Evolutionary conservation across 1,139 yeast genomes (phyloP), one percentile per base, ranked within the genome.

Genomic region (Kluyveromyces sp.): DNA sequence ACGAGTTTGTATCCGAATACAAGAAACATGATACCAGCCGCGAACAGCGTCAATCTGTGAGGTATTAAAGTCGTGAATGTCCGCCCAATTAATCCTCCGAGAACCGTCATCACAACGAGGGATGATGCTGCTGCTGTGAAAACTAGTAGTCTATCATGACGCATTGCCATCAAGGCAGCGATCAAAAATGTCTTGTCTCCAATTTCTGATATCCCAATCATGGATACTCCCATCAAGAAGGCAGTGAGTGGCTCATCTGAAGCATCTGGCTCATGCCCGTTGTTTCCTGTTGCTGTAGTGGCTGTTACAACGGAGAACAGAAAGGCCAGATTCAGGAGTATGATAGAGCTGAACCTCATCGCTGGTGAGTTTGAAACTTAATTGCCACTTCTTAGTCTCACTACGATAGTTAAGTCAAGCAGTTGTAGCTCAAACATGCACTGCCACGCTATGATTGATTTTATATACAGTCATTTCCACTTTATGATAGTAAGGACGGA

Each of bases 81-180:
- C 59, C 88, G 96, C 30, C 99, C 99, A 38, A 89, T 83, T 20
- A 87, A 57, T 45, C 96, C 97, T 3, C 95, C 86, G 48, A 92
- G 72, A 9, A 92, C 71, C 0, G 98, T 88, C 98, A 92, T 92
- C 39, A 92, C 67, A 4, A 78, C 87, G 55, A 92, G 73, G 2
- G 98, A 88, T n/a, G 83, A 63, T 52, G 87, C 85, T 1, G 96
- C 94, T 3, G 96, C 80, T 9, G 88, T 72, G 60, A 92, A 89
- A 15, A 92, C 98, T 39, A 87, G 73, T 55, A 77, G 57, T 58
- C 95, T 73, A 18, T 89, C 77, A 66, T 88, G 83, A 61, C 86
- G 83, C 98, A 94, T 92, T 30, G 98, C 96, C 96, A 92, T 88
- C 53, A 92, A 74, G 2, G 97, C 97, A 25, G 98, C 96, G 55